These are phyloP conservation scores for Plantago major DNA, from an alignment of 257 asterid genomes.

Conservation along the genomic window DNA sequence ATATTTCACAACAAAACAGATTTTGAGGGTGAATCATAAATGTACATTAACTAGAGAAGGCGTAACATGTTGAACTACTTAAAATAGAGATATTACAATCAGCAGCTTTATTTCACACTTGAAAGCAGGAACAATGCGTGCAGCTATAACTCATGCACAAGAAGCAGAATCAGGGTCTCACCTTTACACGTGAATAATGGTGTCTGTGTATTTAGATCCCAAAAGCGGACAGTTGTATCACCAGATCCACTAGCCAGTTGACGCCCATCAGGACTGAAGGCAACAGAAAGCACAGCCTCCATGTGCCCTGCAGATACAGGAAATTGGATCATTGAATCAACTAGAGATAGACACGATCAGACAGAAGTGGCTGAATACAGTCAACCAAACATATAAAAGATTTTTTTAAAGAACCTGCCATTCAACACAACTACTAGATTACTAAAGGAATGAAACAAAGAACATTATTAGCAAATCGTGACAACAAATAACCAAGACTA, in stretches of 20 bases:
- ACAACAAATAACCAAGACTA: too few relatives aligned
- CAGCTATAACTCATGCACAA: conserved; percentile 8
- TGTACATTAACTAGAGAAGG: background rate
- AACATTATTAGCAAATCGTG: too few relatives aligned
- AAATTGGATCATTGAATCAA: too few relatives aligned
- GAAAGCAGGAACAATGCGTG: conserved; percentile 6
- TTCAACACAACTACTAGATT: too few relatives aligned
- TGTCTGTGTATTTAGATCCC: conserved; percentile 95
- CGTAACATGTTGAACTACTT: background rate
- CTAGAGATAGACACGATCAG: conserved; percentile 1
- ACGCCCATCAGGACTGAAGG: conserved; percentile 93
- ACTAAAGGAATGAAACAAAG: too few relatives aligned
- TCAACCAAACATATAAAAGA: too few relatives aligned
- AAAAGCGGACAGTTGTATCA: conserved; percentile 89
- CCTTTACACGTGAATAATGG: conserved; percentile 88
- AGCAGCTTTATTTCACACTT: background rate
- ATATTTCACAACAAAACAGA: too few relatives aligned
- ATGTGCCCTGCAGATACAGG: conserved; percentile 60
- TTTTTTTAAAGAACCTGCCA: too few relatives aligned
- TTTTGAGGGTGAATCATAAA: background rate
- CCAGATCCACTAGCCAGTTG: conserved; percentile 97
- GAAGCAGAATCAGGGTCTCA: conserved; percentile 24
- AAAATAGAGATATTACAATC: conserved; percentile 1
- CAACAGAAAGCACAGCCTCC: conserved; percentile 92
- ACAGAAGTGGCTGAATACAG: too few relatives aligned